Conservation (phyloP, 2,329 filamentous ascomycete species). For the Penicillium sp. region DNA sequence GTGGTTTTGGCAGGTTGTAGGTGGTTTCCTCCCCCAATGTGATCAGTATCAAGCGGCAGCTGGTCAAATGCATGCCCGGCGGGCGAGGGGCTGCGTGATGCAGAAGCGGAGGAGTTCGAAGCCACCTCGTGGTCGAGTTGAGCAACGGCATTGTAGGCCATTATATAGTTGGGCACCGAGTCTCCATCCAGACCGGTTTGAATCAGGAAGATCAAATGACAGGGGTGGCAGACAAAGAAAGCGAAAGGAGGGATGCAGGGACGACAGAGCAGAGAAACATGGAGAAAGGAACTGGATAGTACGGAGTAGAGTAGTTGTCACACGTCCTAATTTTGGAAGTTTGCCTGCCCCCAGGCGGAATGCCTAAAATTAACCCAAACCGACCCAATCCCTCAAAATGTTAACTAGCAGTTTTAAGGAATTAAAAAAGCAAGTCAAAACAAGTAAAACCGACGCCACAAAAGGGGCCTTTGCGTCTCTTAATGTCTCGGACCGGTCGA, state of each 20-base stretch:
- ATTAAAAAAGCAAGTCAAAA: conserved; percentile 2
- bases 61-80: conserved; percentile 29
- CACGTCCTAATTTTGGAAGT: conserved; percentile 8
- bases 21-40: conserved; percentile 31
- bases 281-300: not conserved
- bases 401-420: not conserved
- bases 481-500: conserved; percentile 8
- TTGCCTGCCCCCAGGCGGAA: conserved; percentile 3
- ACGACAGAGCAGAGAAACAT: not conserved
- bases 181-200: conserved; percentile 19
- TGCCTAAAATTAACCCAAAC: not conserved
- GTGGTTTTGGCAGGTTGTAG: conserved; percentile 31
- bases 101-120: conserved; percentile 40
- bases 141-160: conserved; percentile 48
- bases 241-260: not conserved
- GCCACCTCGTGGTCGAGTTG: conserved; percentile 43
- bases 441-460: not conserved
- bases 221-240: conserved; percentile 4
- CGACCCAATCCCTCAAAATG: not conserved
- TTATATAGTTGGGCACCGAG: conserved; percentile 22
- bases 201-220: conserved; percentile 2
- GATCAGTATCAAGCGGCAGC: conserved; percentile 33
- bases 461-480: not conserved
- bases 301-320: not conserved
- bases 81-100: conserved; percentile 35